Base-by-base conservation (phyloP, 2,329 filamentous ascomycete species). In the Sporothrix luriei region DNA sequence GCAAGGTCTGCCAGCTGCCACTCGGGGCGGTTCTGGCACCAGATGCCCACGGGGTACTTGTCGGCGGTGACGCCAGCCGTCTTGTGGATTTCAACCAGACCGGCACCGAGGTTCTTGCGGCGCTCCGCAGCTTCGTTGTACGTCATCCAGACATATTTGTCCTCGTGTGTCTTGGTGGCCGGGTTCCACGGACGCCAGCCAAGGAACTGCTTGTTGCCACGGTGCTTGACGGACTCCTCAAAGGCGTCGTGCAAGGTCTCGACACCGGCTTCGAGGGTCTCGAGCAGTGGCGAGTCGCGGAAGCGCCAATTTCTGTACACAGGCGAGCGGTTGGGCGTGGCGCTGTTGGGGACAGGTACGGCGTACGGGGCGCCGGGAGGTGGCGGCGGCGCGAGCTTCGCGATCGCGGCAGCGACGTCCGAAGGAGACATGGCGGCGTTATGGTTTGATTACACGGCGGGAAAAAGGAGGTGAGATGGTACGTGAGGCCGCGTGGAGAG, bases 1-100 rank as follows among this genome's bases (percentile, higher is more conserved):
- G 88, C 95, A 76, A 98, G 82, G 83, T 98, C 94, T 92, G 90
- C 87, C 71, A 97, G 88, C 82, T 96, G 92, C 93, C 92, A 97
- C 80, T 97, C 92, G 0, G 92, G 90, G 71, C 92, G 85, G 80
- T 96, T 96, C 79, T 93, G 91, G 76, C 91, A 92, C 92, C 92
- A 97, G 65, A 97, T 80, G 26, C 92, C 93, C 73, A 96, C 84
- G 68, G 90, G 91, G 77, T 91, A 90, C 76, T 90, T 89, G 62
- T 84, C 81, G 4, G 84, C 86, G 14, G 84, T 84, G 57, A 94
- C 84, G 67, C 92, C 91, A 72, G 88, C 83, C 75, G 88, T 84
- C 77, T 90, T 86, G 79, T 97, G 92, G 74, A 98, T 81, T 79
- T 95, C 90, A 51, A 94, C 89, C 62, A 98, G 80, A 70, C 94